Evolutionary conservation across 129 eudicot species (phyloP).

Genomic region (Logfia minima): DNA sequence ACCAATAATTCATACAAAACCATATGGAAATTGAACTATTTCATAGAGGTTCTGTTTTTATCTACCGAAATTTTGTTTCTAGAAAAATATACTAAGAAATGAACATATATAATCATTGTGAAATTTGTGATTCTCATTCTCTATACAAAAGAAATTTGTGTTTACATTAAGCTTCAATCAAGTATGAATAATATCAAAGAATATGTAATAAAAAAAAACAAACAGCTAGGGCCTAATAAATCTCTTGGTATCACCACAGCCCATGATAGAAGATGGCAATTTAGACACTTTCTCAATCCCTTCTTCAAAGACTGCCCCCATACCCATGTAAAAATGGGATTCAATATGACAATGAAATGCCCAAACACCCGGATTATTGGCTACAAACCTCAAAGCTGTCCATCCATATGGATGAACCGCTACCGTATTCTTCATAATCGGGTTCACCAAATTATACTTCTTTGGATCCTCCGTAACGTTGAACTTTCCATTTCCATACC

Average conservation of each 20-base stretch:
- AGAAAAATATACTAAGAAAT: no score
- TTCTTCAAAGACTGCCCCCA: conserved; percentile 80
- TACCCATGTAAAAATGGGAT: conserved; percentile 79
- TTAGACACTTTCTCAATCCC: conserved; percentile 62
- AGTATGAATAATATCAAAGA: neutral
- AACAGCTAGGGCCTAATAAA: conserved; percentile 42
- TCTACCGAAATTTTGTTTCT: no score
- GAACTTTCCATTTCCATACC: conserved; percentile 78
- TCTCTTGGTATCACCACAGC: conserved; percentile 63
- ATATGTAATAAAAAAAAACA: neutral
- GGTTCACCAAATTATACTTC: conserved; percentile 61
- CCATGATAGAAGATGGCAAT: conserved; percentile 71
- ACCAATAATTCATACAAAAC: no score
- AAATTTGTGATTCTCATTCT: neutral
- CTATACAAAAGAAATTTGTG: neutral
- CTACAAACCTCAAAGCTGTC: conserved; percentile 78
- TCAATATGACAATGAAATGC: conserved; percentile 92
- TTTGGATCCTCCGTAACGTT: conserved; percentile 46
- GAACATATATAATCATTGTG: neutral
- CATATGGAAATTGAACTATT: no score
- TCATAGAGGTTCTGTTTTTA: no score
- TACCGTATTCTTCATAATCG: conserved; percentile 80
- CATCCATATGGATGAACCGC: conserved; percentile 74
- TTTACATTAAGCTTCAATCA: neutral
- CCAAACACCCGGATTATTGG: conserved; percentile 87